Base-by-base conservation (phyloP, 371 early-diverging fungal genomes). In the Zancudomyces culisetae region DNA sequence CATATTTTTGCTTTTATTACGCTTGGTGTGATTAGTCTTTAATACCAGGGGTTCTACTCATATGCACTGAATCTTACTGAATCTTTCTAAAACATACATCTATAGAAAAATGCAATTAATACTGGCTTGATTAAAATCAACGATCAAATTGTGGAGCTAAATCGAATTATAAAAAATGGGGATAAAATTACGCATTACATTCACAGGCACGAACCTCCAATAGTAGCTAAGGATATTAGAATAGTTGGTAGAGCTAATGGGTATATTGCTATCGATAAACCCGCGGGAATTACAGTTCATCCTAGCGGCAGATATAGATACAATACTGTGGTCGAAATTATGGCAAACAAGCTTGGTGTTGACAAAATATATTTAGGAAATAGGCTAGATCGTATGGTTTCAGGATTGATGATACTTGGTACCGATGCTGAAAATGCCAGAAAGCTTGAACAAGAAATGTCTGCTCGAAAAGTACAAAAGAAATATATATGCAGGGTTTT, bases 201-300 rank as follows among this genome's bases (percentile, higher is more conserved):
- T 27, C 97, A 96, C 65, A 79, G 95, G 0, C 97, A 96, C 66
- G 97, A 96, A 65, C 97, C 97, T 0, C 89, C 91, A 2, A 84
- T 92, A 0, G 72, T 83, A 2, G 75, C 70, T 20, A 58, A 70
- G 39, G 63, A 74, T 0, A 68, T 85, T 24, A 64, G 75, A 2
- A 74, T 81, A 22, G 69, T 96, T 0, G 56, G 68, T 1, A 55
- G 73, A 40, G 58, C 74, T 30, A 74, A 81, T 12, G 76, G 73
- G 1, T 53, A 87, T 2, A 59, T 88, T 45, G 81, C 89, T 13
- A 72, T 96, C 13, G 75, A 88, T 61, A 96, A 96, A 62, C 97
- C 97, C 1, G 75, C 78, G 4, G 80, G 85, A 43, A 74, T 94
- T 15, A 93, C 94, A 0, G 74, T 81, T 3, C 88, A 88, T 62